phyloP scores from a whole-genome alignment of 495 filamentous ascomycete genomes.

The Parathielavia appendiculata region DNA sequence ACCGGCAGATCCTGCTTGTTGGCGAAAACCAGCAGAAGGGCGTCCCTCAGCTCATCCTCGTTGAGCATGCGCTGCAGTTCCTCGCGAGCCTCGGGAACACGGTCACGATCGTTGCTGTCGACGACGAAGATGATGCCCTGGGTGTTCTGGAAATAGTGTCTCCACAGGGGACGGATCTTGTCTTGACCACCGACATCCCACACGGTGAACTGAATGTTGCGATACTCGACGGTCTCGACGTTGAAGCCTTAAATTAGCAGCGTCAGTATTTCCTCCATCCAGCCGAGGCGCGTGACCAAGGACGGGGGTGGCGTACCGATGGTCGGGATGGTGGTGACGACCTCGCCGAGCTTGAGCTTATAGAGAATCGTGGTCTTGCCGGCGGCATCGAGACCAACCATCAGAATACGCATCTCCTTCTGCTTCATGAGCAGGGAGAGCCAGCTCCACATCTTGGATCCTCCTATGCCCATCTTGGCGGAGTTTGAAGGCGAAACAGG shows the following conservation, averaged over 20 bases:
- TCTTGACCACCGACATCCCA: conserved; percentile 99
- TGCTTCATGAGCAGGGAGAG: conserved; percentile 74
- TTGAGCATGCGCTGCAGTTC: conserved; percentile 99
- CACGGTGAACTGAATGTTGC: conserved; percentile 99
- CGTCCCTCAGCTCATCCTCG: conserved; percentile 98
- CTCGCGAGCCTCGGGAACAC: conserved; percentile 97
- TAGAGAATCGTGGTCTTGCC: conserved; percentile 99
- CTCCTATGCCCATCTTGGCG: conserved; percentile 33
- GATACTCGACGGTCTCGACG: conserved; percentile 99
- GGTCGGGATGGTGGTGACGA: conserved; percentile 98
- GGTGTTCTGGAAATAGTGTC: conserved; percentile 99
- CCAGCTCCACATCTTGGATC: conserved; percentile 28
- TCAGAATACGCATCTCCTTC: conserved; percentile 99
- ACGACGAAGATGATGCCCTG: conserved; percentile 99
- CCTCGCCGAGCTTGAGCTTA: conserved; percentile 99
- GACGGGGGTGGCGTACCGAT: conserved; percentile 71
- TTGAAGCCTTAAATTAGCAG: conserved; percentile 72
- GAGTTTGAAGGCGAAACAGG: conserved; percentile 18
- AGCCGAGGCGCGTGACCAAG: not conserved
- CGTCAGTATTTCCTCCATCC: conserved; percentile 23
- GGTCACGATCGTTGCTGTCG: conserved; percentile 99
- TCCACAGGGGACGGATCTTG: conserved; percentile 99
- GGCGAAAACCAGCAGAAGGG: conserved; percentile 95
- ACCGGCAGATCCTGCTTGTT: conserved; percentile 99
- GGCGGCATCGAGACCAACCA: conserved; percentile 98